These are phyloP conservation scores for Artemisia tridentata DNA, from an alignment of 129 eudicot genomes.

Conservation along the genomic window DNA sequence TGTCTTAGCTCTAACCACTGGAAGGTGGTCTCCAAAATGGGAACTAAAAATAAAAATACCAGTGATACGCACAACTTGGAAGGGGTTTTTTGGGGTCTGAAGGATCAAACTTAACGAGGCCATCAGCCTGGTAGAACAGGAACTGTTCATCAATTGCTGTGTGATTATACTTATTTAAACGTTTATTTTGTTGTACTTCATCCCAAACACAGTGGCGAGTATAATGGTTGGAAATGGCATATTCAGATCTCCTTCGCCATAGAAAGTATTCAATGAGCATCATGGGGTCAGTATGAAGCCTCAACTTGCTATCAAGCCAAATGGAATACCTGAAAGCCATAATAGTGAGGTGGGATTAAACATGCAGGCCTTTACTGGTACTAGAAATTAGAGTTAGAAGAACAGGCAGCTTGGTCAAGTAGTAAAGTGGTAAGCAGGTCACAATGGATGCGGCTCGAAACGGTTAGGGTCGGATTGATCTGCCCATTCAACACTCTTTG, in stretches of 20 bases:
- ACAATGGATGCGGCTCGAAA: too few species aligned
- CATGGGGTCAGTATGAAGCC: conserved; percentile 88
- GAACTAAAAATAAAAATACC: conserved; percentile 26
- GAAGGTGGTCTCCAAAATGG: conserved; percentile 1
- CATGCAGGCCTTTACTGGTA: background rate
- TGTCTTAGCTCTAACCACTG: background rate
- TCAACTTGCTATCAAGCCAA: conserved; percentile 97
- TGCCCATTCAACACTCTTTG: too few species aligned
- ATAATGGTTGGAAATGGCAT: conserved; percentile 89
- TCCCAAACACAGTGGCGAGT: conserved; percentile 98
- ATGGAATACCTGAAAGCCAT: conserved; percentile 69
- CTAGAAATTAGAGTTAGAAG: background rate
- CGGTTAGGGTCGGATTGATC: too few species aligned
- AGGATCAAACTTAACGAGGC: conserved; percentile 76
- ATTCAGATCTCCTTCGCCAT: conserved; percentile 79
- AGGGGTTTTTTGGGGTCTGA: conserved; percentile 76
- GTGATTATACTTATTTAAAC: conserved; percentile 91
- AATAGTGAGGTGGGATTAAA: background rate
- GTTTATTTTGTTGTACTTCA: conserved; percentile 94
- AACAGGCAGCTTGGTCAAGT: background rate
- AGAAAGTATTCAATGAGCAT: conserved; percentile 76
- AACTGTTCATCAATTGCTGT: conserved; percentile 91
- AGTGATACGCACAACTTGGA: conserved; percentile 85
- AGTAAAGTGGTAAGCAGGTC: too few species aligned
- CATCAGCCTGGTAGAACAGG: conserved; percentile 78